These are phyloP conservation scores for Dryas alaskensis DNA, from an alignment of 306 rosid genomes.

Conservation along the genomic window DNA sequence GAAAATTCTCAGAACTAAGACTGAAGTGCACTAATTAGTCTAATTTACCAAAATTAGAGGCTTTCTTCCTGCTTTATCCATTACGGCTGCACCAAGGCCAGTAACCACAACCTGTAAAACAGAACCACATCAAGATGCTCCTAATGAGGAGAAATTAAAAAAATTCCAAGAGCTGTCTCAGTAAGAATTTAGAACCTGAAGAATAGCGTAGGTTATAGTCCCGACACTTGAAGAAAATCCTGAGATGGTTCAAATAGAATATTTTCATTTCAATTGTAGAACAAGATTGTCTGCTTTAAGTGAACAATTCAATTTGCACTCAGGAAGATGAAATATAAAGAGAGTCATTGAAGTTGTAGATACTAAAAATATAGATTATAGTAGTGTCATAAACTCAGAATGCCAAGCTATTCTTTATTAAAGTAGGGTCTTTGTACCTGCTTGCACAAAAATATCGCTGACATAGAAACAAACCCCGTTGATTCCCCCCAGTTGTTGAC, in stretches of 20 bases:
- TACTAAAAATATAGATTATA: not conserved
- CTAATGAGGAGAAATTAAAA: not conserved
- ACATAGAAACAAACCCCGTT: constrained; percentile 72
- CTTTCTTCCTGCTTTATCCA: constrained; percentile 80
- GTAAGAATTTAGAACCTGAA: constrained; percentile 57
- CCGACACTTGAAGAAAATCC: constrained; percentile 68
- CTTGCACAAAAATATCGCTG: constrained; percentile 75
- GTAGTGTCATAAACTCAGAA: not conserved
- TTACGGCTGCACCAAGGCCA: constrained; percentile 51
- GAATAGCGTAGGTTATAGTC: constrained; percentile 54
- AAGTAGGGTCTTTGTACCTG: constrained; percentile 42
- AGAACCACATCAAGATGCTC: constrained; percentile 11
- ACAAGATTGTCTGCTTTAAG: constrained; percentile 1
- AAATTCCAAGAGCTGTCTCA: not conserved
- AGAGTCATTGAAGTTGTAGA: not conserved
- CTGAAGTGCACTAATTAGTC: not conserved
- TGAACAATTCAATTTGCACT: not conserved
- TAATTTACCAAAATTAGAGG: constrained; percentile 68
- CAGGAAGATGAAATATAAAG: not conserved
- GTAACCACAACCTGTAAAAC: constrained; percentile 61
- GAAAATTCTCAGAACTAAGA: constrained; percentile 12
- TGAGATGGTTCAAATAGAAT: constrained; percentile 24
- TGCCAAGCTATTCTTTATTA: not conserved
- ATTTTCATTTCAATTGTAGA: constrained; percentile 3
- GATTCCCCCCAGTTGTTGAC: constrained; percentile 95